These are phyloP conservation scores for Moesziomyces sp. DNA, from an alignment of 1,284 basidiomycete genomes.

Conservation along the genomic window DNA sequence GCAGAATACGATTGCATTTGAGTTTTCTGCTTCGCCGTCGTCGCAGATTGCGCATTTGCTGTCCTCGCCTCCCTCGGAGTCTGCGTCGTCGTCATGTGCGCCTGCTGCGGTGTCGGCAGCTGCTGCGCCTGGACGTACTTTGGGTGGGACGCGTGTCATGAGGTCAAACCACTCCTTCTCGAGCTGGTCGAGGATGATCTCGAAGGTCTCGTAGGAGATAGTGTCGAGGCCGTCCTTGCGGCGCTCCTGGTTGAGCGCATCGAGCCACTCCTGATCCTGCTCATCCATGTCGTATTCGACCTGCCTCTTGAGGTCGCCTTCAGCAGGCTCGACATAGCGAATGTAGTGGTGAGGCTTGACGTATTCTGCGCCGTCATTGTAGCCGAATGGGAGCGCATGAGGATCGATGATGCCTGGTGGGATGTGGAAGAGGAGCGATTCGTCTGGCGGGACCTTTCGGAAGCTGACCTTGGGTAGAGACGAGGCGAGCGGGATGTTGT, in stretches of 20 bases:
- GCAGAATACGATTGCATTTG: constrained; percentile 98
- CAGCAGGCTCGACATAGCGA: constrained; percentile 90
- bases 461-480: constrained; percentile 62
- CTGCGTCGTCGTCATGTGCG: constrained; percentile 38
- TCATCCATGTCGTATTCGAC: constrained; percentile 99
- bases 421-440: constrained; percentile 37
- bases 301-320: constrained; percentile 88
- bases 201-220: constrained; percentile 81
- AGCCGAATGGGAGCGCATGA: constrained; percentile 60
- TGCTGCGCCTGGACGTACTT: constrained; percentile 28
- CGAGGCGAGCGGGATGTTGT: constrained; percentile 59
- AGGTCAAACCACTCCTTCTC: constrained; percentile 99
- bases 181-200: constrained; percentile 94
- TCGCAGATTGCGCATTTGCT: constrained; percentile 95
- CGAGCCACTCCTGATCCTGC: constrained; percentile 98
- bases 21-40: constrained; percentile 97
- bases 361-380: constrained; percentile 81
- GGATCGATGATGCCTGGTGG: constrained; percentile 53
- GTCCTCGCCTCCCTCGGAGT: constrained; percentile 59
- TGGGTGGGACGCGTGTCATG: constrained; percentile 61
- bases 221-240: constrained; percentile 79
- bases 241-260: constrained; percentile 83
- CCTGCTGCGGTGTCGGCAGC: constrained; percentile 21
- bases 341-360: constrained; percentile 85
- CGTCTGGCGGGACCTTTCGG: constrained; percentile 52